Base-by-base conservation (phyloP, 1,139 yeast species). In the Suhomyces choctaworum region DNA sequence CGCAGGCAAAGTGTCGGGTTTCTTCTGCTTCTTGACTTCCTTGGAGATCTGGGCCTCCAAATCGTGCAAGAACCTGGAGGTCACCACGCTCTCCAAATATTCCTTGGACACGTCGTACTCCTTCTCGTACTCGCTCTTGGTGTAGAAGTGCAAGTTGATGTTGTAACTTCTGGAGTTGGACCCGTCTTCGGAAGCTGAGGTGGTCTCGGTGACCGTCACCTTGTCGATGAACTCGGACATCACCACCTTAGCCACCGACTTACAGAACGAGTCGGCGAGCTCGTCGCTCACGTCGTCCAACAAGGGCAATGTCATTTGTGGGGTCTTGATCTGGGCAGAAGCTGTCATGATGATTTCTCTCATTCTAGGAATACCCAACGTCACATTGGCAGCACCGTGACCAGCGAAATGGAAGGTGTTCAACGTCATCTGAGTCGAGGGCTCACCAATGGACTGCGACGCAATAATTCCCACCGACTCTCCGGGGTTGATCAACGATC, bases 321-420 rank as follows among this genome's bases (percentile, higher is more conserved):
- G 99, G 9, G 99, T 94, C 69, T 89, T 88, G 56, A 94, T 94
- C 37, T 86, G 70, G 14, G 96, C 80, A 40, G 96, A 87, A 8
- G 98, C 99, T 12, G 98, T 94, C 98, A 94, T 94, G 59, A 94
- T 90, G 59, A 94, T 94, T 78, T 94, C 99, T 78, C 99, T 84
- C 90, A 94, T 83, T 80, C 99, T 96, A 32, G 99, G 99, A 59
- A 94, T 94, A 84, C 99, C 99, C 57, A 94, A 76, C 1, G 99
- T 94, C 49, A 94, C 99, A 65, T 94, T 94, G 32, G 98, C 98
- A 40, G 98, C 99, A 79, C 99, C 99, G 70, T 94, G 98, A 62
- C 99, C 99, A 51, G 99, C 99, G 58, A 94, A 94, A 72, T 94
- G 99, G 95, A 94, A 94, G 37, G 99, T 94, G 64, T 94, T 94